A percentile compares a stretch with the other conserved stretches of the same genome.
Conservation (phyloP, 228 moss, liverwort and hornwort species). For the Sphagnum fallax region DNA sequence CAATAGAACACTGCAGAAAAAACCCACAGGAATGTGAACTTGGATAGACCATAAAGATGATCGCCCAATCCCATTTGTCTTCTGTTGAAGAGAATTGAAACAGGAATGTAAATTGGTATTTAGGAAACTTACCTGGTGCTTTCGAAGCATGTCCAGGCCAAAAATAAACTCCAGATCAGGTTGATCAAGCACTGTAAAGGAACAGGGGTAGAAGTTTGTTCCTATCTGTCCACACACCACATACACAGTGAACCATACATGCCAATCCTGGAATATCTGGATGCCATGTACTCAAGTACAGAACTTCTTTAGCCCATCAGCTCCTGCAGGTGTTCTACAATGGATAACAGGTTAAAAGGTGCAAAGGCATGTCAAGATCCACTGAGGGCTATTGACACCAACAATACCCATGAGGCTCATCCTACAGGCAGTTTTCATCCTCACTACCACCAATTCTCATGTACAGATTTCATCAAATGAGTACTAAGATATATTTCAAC, state of each 20-base stretch:
- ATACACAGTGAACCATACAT: background rate
- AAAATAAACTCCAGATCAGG: slow-evolving; percentile 96
- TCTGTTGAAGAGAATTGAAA: background rate
- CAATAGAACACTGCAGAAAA: slow-evolving; percentile 79
- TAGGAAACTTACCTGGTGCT: slow-evolving; percentile 57
- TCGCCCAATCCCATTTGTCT: background rate
- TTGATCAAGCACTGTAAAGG: slow-evolving; percentile 96
- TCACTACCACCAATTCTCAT: too few species aligned
- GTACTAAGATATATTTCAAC: too few species aligned
- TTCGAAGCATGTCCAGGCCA: slow-evolving; percentile 96
- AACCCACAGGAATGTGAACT: background rate
- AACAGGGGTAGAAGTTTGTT: slow-evolving; percentile 84
- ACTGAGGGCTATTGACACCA: too few species aligned
- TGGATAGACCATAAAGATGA: background rate
- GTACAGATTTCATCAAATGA: too few species aligned
- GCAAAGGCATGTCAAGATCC: too few species aligned
- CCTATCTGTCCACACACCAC: slow-evolving; percentile 57
- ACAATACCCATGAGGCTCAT: too few species aligned
- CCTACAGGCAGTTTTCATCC: too few species aligned
- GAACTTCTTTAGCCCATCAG: background rate
- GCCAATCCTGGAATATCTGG: background rate
- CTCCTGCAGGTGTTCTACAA: too few species aligned
- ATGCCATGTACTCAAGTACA: background rate
- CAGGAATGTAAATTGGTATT: background rate
- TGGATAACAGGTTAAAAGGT: too few species aligned